These are phyloP conservation scores for Paecilomyces dactylethromorphus DNA, from an alignment of 2,329 filamentous ascomycete genomes.

Conservation along the genomic window DNA sequence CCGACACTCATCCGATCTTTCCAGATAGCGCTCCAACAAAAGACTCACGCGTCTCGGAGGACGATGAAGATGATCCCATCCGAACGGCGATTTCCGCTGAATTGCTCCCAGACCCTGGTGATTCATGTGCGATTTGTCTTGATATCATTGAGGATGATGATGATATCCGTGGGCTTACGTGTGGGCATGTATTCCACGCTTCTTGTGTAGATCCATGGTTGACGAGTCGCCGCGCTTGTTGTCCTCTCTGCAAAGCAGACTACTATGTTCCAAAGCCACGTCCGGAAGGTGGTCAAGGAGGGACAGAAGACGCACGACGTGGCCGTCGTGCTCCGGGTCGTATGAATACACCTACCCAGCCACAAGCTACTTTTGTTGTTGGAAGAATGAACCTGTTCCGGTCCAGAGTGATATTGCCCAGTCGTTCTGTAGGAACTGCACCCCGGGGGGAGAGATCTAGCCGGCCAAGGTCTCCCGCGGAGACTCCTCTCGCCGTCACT, in stretches of 20 bases:
- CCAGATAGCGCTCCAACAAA: slow-evolving; percentile 25
- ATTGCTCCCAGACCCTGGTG: slow-evolving; percentile 71
- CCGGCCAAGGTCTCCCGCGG: slow-evolving; percentile 11
- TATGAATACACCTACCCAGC: slow-evolving; percentile 20
- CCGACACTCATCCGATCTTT: slow-evolving; percentile 10
- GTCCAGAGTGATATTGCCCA: slow-evolving; percentile 29
- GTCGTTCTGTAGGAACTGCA: slow-evolving; percentile 26
- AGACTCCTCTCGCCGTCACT: slow-evolving; percentile 4
- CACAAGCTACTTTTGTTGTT: slow-evolving; percentile 29
- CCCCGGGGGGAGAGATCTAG: slow-evolving; percentile 18
- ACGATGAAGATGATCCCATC: slow-evolving; percentile 71
- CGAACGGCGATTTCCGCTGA: slow-evolving; percentile 76
- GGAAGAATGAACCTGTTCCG: slow-evolving; percentile 24
- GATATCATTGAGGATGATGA: slow-evolving; percentile 92
- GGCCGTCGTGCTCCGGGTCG: slow-evolving; percentile 21
- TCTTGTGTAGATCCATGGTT: slow-evolving; percentile 95
- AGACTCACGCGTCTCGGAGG: slow-evolving; percentile 58
- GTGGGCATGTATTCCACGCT: slow-evolving; percentile 97
- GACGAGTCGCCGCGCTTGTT: slow-evolving; percentile 88
- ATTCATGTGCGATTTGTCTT: slow-evolving; percentile 94
- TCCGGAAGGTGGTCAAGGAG: slow-evolving; percentile 43
- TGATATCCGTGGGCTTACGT: slow-evolving; percentile 86
- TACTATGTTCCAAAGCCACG: slow-evolving; percentile 94
- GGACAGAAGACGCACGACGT: slow-evolving; percentile 22
- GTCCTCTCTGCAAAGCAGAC: slow-evolving; percentile 94